Evolutionary conservation across 768 basidiomycete genomes (phyloP).

Genomic region (Kwoniella botswanensis): DNA sequence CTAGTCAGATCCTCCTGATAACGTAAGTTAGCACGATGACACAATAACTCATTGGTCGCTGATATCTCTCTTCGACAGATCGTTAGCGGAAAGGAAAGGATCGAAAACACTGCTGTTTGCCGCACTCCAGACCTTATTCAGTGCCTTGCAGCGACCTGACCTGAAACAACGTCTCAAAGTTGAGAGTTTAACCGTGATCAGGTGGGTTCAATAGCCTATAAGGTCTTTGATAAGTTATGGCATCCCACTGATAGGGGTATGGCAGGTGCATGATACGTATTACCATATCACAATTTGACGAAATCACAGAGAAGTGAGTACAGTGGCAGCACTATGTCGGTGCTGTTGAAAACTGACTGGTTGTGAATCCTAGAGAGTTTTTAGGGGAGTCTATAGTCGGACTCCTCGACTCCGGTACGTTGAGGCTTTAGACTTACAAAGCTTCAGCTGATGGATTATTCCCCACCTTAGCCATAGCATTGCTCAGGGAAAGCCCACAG

Average conservation of each 20-base stretch:
- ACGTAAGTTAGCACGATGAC: not conserved
- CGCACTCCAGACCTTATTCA: not conserved
- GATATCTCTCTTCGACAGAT: not conserved
- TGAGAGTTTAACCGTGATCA: conserved; percentile 7
- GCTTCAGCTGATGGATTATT: not conserved
- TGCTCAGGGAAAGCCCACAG: not conserved
- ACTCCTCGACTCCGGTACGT: not conserved
- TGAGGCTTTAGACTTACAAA: not conserved
- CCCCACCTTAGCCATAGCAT: not conserved
- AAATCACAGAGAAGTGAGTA: not conserved
- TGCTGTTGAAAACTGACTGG: not conserved
- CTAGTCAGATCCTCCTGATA: not conserved
- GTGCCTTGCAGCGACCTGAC: not conserved
- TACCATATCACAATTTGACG: not conserved
- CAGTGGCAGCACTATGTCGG: not conserved
- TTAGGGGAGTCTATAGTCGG: not conserved
- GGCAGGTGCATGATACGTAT: conserved; percentile 7
- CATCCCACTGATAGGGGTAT: too few relatives aligned
- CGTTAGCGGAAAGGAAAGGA: conserved; percentile 1
- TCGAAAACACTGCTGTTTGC: not conserved
- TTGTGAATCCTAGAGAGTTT: not conserved
- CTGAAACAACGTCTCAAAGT: not conserved
- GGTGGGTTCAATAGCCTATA: too few relatives aligned
- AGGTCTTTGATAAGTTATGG: too few relatives aligned
- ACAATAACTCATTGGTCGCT: not conserved